phyloP scores from a whole-genome alignment of 2,329 filamentous ascomycete genomes.

The Zasmidium angulare region DNA sequence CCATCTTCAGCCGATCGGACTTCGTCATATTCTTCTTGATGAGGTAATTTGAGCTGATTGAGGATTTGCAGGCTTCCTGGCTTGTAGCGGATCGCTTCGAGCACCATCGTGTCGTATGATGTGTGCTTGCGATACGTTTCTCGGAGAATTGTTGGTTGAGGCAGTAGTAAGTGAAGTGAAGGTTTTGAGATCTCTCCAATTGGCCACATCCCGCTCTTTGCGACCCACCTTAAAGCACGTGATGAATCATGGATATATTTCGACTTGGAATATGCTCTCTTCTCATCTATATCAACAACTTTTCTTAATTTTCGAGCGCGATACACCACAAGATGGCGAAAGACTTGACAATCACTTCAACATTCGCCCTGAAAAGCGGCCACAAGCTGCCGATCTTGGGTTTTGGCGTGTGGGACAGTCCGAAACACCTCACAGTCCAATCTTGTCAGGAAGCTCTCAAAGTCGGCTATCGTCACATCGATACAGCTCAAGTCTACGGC shows the following conservation, averaged over 20 bases:
- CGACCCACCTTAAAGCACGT: not conserved
- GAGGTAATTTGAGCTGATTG: constrained; percentile 79
- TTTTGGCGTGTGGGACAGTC: constrained; percentile 66
- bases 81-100: constrained; percentile 76
- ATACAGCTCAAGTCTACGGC: constrained; percentile 68
- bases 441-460: constrained; percentile 61
- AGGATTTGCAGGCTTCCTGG: constrained; percentile 73
- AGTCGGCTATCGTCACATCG: constrained; percentile 63
- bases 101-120: constrained; percentile 45
- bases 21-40: constrained; percentile 75
- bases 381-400: constrained; percentile 64
- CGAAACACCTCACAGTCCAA: constrained; percentile 42
- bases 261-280: too few species aligned
- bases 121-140: not conserved
- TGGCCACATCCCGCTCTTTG: not conserved
- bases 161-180: not conserved
- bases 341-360: not conserved
- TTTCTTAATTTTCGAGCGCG: not conserved
- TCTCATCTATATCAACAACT: too few species aligned
- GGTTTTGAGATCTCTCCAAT: not conserved
- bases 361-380: constrained; percentile 39
- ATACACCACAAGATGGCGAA: not conserved
- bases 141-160: not conserved
- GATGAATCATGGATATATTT: constrained; percentile 1
- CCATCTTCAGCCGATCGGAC: constrained; percentile 71